These are phyloP conservation scores for Exobasidium rhododendri DNA, from an alignment of 1,284 basidiomycete genomes.

Conservation along the genomic window DNA sequence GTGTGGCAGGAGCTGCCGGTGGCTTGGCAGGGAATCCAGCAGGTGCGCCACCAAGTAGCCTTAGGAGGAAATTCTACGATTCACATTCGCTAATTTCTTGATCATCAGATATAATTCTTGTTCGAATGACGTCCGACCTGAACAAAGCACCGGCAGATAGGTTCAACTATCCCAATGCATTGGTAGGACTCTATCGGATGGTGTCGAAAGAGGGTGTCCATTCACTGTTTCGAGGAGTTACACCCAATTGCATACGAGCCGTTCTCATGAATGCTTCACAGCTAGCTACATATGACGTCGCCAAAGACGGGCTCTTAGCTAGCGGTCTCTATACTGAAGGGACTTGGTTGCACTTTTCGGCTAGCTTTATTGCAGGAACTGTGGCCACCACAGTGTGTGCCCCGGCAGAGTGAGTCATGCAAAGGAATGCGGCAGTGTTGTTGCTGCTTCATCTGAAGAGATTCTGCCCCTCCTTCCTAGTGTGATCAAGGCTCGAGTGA, in stretches of 20 bases:
- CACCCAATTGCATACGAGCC: slow-evolving; percentile 59
- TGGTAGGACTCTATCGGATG: slow-evolving; percentile 58
- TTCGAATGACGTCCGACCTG: slow-evolving; percentile 57
- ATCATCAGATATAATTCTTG: slow-evolving; percentile 59
- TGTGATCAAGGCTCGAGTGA: slow-evolving; percentile 60
- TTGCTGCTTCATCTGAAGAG: background rate
- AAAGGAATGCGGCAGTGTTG: no score
- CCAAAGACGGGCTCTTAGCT: slow-evolving; percentile 59
- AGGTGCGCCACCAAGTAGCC: background rate
- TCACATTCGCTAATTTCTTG: slow-evolving; percentile 1
- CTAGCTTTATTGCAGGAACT: slow-evolving; percentile 59
- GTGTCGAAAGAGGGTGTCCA: slow-evolving; percentile 57
- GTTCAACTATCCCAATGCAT: slow-evolving; percentile 56
- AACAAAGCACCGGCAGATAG: slow-evolving; percentile 44
- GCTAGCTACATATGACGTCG: slow-evolving; percentile 58
- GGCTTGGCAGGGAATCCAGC: slow-evolving; percentile 50
- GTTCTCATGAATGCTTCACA: slow-evolving; percentile 59
- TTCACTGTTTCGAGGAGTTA: slow-evolving; percentile 58
- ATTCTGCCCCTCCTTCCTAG: slow-evolving; percentile 34
- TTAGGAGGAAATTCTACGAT: background rate
- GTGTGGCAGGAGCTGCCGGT: slow-evolving; percentile 43
- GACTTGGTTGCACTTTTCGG: slow-evolving; percentile 58
- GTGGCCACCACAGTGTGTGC: slow-evolving; percentile 58
- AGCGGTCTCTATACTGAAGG: slow-evolving; percentile 57
- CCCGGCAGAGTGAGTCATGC: slow-evolving; percentile 40